Evolutionary conservation across 768 basidiomycete species (phyloP).

Genomic region (Xerocomellus amylosporus): DNA sequence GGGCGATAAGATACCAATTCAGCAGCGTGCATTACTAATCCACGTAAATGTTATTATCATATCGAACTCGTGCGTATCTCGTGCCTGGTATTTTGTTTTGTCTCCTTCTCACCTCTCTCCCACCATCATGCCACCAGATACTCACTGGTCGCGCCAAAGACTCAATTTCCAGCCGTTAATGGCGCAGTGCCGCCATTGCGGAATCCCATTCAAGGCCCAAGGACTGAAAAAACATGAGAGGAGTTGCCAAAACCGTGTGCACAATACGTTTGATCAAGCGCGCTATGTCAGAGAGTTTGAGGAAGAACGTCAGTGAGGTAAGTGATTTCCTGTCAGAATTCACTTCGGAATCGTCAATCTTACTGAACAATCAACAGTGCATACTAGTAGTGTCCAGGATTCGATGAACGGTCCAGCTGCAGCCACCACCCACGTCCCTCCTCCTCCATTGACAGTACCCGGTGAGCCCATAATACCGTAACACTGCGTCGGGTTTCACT

Average conservation of each 20-base stretch:
- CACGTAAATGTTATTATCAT: neutral
- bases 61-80: neutral
- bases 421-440: neutral
- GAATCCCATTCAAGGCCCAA: neutral
- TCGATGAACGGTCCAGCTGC: neutral
- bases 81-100: neutral
- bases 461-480: neutral
- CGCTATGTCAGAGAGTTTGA: neutral
- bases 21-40: neutral
- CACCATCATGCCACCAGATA: neutral
- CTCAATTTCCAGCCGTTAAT: neutral
- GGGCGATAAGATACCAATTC: neutral
- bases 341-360: too few species aligned
- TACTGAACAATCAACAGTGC: too few species aligned
- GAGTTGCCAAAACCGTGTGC: neutral
- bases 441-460: neutral
- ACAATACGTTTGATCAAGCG: neutral
- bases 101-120: neutral
- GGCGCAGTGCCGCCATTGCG: neutral
- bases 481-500: too few species aligned
- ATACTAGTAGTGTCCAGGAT: neutral
- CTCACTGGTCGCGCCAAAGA: neutral
- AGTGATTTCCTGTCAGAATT: too few species aligned
- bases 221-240: neutral
- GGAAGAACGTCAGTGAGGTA: neutral